These are phyloP conservation scores for Eucalyptus dawsonii DNA, from an alignment of 345 rosid genomes.

Conservation along the genomic window DNA sequence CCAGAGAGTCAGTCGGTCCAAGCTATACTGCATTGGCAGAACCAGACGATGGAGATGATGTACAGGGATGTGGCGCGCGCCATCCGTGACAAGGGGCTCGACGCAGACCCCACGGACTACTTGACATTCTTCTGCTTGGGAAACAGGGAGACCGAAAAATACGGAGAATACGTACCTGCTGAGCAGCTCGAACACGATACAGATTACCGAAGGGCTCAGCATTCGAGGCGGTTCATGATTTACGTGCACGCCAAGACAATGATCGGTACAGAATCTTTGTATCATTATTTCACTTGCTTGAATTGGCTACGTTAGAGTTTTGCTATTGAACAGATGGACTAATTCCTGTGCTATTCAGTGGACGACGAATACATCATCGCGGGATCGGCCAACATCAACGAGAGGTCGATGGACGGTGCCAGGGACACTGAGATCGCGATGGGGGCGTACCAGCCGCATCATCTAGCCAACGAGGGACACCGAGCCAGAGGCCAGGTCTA, in stretches of 20 bases:
- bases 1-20: conserved; percentile 39
- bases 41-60: conserved; percentile 47
- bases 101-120: conserved; percentile 30
- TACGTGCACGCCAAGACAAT: conserved; percentile 49
- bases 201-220: conserved; percentile 30
- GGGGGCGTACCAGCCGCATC: conserved; percentile 34
- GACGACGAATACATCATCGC: conserved; percentile 34
- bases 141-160: conserved; percentile 15
- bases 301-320: not conserved
- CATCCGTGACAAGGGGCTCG: conserved; percentile 13
- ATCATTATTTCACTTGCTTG: not conserved
- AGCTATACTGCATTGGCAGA: conserved; percentile 41
- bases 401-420: conserved; percentile 43
- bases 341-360: conserved; percentile 3
- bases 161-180: conserved; percentile 16
- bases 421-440: conserved; percentile 45
- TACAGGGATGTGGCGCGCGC: conserved; percentile 26
- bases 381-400: conserved; percentile 47
- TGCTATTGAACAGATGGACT: not conserved
- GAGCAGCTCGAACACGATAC: conserved; percentile 20
- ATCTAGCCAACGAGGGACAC: not conserved
- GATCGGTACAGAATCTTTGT: conserved; percentile 23
- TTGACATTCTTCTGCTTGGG: conserved; percentile 45
- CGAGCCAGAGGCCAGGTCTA: conserved; percentile 37
- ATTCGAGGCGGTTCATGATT: conserved; percentile 41